These are phyloP conservation scores for Lentinus tigrinus DNA, from an alignment of 768 basidiomycete genomes.

Conservation along the genomic window DNA sequence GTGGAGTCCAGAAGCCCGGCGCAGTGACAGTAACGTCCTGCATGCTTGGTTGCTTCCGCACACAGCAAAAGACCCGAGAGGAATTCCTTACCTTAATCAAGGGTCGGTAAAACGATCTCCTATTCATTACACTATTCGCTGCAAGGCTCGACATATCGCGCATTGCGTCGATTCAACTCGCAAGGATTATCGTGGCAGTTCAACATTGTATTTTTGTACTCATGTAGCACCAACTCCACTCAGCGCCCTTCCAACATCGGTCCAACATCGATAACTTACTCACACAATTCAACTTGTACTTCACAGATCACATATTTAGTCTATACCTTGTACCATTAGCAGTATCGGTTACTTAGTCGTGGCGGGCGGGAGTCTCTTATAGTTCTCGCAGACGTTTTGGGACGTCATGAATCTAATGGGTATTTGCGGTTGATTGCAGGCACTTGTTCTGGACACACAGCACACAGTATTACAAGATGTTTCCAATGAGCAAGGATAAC, in stretches of 20 bases:
- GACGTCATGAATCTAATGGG: too few species aligned
- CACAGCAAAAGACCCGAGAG: constrained; percentile 97
- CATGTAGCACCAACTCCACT: background rate
- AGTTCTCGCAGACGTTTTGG: too few species aligned
- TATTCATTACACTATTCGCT: background rate
- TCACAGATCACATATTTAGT: background rate
- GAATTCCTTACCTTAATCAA: constrained; percentile 92
- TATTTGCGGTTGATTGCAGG: too few species aligned
- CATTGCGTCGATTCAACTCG: constrained; percentile 49
- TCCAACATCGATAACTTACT: constrained; percentile 12
- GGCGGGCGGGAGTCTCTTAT: too few species aligned
- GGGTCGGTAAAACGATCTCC: constrained; percentile 22
- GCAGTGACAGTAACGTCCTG: constrained; percentile 93
- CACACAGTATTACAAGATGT: too few species aligned
- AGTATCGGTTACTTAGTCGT: background rate
- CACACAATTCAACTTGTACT: constrained; percentile 27
- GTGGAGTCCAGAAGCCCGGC: constrained; percentile 98
- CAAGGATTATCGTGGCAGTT: constrained; percentile 26
- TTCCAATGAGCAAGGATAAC: too few species aligned
- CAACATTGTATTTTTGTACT: constrained; percentile 19
- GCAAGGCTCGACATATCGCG: constrained; percentile 2
- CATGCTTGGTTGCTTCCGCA: constrained; percentile 98
- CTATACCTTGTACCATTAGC: constrained; percentile 7
- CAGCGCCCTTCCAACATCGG: constrained; percentile 1
- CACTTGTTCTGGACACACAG: too few species aligned